Evolutionary conservation across 768 basidiomycete genomes (phyloP).

Genomic region (Agrocybe pediades): DNA sequence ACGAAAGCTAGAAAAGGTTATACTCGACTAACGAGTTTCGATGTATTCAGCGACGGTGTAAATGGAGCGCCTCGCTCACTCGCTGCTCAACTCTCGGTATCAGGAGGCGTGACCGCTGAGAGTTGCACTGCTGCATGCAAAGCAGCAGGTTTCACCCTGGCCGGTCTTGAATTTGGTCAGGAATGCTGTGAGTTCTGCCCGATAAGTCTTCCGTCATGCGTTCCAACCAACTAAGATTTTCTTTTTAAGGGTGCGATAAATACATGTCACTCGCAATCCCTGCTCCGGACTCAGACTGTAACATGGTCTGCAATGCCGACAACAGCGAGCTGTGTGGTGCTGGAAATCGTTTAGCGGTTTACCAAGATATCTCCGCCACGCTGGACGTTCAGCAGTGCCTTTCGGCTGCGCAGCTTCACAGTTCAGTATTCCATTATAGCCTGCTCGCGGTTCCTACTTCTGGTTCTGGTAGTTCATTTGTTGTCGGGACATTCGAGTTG

Average conservation of each 20-base stretch:
- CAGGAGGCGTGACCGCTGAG: slow-evolving; percentile 15
- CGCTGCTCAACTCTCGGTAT: not conserved
- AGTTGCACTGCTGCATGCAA: slow-evolving; percentile 17
- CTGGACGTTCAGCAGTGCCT: slow-evolving; percentile 10
- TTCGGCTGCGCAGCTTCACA: not conserved
- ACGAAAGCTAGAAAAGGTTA: not conserved
- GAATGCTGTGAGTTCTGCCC: slow-evolving; percentile 15
- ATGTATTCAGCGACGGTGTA: slow-evolving; percentile 12
- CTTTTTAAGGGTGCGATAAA: slow-evolving; percentile 18
- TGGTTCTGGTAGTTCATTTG: not conserved
- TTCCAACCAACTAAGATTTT: too few species aligned
- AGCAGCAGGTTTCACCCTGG: slow-evolving; percentile 11
- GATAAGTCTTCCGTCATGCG: not conserved
- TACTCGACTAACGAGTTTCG: not conserved
- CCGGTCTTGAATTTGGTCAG: slow-evolving; percentile 17
- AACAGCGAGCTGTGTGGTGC: slow-evolving; percentile 17
- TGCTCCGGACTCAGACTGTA: slow-evolving; percentile 14
- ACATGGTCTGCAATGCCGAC: slow-evolving; percentile 11
- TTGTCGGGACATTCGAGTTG: not conserved
- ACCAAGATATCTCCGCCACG: slow-evolving; percentile 12
- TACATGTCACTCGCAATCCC: slow-evolving; percentile 14
- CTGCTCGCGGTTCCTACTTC: not conserved
- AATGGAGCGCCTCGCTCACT: slow-evolving; percentile 13
- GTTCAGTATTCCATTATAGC: not conserved
- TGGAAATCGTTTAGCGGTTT: slow-evolving; percentile 18